Conservation (phyloP, 2,329 filamentous ascomycete genomes). For the Aspergillus cejpii region DNA sequence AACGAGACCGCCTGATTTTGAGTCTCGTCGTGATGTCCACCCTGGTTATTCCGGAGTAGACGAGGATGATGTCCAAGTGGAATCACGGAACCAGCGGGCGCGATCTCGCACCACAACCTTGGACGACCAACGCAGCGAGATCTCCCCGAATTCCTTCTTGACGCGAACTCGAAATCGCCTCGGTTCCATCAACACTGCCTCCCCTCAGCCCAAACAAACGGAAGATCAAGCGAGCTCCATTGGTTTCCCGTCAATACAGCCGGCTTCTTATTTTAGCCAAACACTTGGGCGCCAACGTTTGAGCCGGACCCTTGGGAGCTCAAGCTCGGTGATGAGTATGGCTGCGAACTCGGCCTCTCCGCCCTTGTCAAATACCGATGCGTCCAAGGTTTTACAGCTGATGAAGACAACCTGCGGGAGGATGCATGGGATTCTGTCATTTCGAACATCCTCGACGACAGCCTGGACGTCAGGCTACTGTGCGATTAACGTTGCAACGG, state of each 20-base stretch:
- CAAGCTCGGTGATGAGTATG: conserved; percentile 22
- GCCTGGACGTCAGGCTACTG: conserved; percentile 48
- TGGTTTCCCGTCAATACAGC: conserved; percentile 45
- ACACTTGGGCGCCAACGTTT: conserved; percentile 30
- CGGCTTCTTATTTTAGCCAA: conserved; percentile 33
- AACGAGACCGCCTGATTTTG: conserved; percentile 29
- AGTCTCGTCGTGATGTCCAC: conserved; percentile 28
- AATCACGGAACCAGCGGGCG: conserved; percentile 32
- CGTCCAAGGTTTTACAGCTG: conserved; percentile 44
- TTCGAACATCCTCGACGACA: conserved; percentile 38
- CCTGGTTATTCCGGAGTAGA: conserved; percentile 28
- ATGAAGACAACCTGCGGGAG: conserved; percentile 49
- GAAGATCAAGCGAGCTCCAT: conserved; percentile 41
- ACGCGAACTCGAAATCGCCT: conserved; percentile 33
- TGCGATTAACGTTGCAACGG: conserved; percentile 47
- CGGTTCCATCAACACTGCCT: conserved; percentile 37
- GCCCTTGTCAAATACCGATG: conserved; percentile 40
- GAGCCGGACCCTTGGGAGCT: conserved; percentile 29
- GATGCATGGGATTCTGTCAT: conserved; percentile 49
- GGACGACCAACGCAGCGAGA: conserved; percentile 38
- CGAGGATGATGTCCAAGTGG: conserved; percentile 30
- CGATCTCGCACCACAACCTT: conserved; percentile 39
- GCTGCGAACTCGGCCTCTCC: conserved; percentile 25
- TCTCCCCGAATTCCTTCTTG: conserved; percentile 29
- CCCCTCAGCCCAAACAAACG: conserved; percentile 29